Evolutionary conservation across 2,329 filamentous ascomycete genomes (phyloP).

Genomic region (Claviceps sp.): DNA sequence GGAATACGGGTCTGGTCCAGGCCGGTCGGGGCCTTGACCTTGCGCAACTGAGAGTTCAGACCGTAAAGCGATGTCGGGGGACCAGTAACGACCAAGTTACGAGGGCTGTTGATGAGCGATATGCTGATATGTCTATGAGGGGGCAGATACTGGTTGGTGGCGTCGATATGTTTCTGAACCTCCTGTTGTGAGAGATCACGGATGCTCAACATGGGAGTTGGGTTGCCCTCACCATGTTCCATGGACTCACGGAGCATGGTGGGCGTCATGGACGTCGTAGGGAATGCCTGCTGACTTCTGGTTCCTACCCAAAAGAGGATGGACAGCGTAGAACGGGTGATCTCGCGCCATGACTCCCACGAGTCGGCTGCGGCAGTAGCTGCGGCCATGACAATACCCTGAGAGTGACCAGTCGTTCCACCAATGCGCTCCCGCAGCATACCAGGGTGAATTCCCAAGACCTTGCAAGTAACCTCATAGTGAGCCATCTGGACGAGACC

Average conservation of each 20-base stretch:
- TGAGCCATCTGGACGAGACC: conserved; percentile 92
- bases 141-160: conserved; percentile 91
- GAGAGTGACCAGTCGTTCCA: conserved; percentile 90
- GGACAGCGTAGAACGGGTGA: conserved; percentile 67
- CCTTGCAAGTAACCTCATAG: conserved; percentile 88
- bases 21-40: conserved; percentile 95
- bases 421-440: conserved; percentile 72
- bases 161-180: conserved; percentile 92
- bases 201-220: conserved; percentile 96
- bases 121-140: conserved; percentile 87
- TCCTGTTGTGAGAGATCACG: conserved; percentile 78
- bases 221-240: conserved; percentile 86
- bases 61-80: conserved; percentile 93
- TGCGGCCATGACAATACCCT: conserved; percentile 87
- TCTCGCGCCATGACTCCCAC: conserved; percentile 83
- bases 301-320: conserved; percentile 98
- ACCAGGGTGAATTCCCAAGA: conserved; percentile 78
- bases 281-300: conserved; percentile 93
- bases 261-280: conserved; percentile 83
- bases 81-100: conserved; percentile 93
- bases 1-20: conserved; percentile 91
- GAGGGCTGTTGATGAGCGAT: conserved; percentile 89
- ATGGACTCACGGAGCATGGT: conserved; percentile 83
- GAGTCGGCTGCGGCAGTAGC: conserved; percentile 80
- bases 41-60: conserved; percentile 86